phyloP scores from a whole-genome alignment of 345 rosid genomes.

The Mercurialis annua region DNA sequence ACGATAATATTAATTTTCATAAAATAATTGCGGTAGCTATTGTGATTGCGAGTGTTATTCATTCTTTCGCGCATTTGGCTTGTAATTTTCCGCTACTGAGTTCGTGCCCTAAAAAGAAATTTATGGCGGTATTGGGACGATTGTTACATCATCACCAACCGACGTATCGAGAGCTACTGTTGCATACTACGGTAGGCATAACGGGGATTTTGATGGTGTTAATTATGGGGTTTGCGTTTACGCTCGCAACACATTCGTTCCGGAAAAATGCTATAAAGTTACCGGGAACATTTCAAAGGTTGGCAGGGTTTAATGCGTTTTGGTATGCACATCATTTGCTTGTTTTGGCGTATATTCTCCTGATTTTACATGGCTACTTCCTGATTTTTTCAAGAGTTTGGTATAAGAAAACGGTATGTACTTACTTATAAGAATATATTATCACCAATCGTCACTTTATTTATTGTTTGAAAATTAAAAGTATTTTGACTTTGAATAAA shows the following conservation, averaged over 20 bases:
- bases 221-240: constrained; percentile 65
- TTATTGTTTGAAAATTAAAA: too few species aligned
- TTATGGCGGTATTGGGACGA: constrained; percentile 43
- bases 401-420: constrained; percentile 67
- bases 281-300: constrained; percentile 54
- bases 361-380: constrained; percentile 71
- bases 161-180: constrained; percentile 45
- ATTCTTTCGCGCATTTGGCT: constrained; percentile 49
- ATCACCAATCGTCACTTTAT: too few species aligned
- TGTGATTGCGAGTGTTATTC: constrained; percentile 45
- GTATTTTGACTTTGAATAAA: too few species aligned
- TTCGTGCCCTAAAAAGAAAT: constrained; percentile 39
- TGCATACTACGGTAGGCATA: constrained; percentile 50
- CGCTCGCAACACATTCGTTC: constrained; percentile 62
- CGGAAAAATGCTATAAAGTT: constrained; percentile 64
- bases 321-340: constrained; percentile 98
- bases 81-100: constrained; percentile 63
- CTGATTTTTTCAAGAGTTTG: constrained; percentile 64
- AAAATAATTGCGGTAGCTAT: constrained; percentile 54
- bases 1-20: constrained; percentile 91
- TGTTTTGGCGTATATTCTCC: constrained; percentile 55
- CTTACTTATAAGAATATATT: too few species aligned
- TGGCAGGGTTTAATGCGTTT: constrained; percentile 90
- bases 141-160: constrained; percentile 57
- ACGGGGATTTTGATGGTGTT: constrained; percentile 62